phyloP scores from a whole-genome alignment of 345 rosid species.

The Gossypium rotundifolium region DNA sequence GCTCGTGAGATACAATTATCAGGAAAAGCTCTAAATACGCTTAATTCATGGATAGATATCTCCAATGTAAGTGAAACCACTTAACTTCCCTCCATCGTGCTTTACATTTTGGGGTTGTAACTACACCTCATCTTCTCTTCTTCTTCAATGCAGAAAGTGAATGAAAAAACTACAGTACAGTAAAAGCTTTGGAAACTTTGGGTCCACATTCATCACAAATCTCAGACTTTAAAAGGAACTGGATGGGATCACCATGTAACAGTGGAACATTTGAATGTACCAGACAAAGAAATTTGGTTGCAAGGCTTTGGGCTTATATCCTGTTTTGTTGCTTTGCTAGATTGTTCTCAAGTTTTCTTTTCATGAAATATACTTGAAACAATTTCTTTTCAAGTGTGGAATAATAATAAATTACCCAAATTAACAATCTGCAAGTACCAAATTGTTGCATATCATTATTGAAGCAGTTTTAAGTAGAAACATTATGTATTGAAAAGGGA shows the following conservation, averaged over 20 bases:
- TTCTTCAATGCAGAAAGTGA: constrained; percentile 18
- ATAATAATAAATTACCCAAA: not conserved
- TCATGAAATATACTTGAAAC: not conserved
- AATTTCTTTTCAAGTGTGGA: not conserved
- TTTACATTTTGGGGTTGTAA: not conserved
- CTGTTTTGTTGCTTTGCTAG: not conserved
- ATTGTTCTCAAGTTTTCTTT: not conserved
- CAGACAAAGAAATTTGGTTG: not conserved
- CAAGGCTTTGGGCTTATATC: not conserved
- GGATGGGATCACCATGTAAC: not conserved
- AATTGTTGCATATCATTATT: not conserved
- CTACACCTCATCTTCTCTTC: not conserved
- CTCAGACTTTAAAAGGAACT: too few species aligned
- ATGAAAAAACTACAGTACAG: not conserved
- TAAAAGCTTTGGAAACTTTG: not conserved
- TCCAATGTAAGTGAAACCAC: constrained; percentile 42
- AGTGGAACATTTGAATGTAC: not conserved
- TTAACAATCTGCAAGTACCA: too few species aligned
- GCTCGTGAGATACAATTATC: constrained; percentile 75
- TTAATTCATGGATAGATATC: constrained; percentile 54
- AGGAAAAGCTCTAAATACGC: constrained; percentile 69
- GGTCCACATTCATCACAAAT: not conserved
- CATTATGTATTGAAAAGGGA: not conserved
- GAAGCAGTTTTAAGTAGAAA: not conserved
- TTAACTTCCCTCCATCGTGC: not conserved